Conservation (phyloP, 192 early-diverging fungal genomes). For the Coemansia sp. region DNA sequence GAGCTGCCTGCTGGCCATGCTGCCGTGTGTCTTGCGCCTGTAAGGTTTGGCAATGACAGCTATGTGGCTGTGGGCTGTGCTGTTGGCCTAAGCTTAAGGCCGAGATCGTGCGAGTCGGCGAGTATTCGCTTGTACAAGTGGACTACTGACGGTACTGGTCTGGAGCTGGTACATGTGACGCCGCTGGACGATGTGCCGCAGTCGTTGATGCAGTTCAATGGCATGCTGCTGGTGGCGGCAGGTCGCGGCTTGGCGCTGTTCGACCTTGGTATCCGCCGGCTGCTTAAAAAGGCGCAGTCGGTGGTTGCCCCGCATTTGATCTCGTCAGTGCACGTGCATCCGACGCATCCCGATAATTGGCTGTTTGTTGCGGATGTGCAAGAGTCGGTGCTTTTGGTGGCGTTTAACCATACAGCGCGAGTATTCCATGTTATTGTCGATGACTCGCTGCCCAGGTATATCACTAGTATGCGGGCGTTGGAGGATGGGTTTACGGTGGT, state of each 20-base stretch:
- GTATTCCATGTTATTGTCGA: conserved; percentile 91
- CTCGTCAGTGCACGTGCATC: conserved; percentile 66
- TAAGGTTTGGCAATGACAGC: conserved; percentile 59
- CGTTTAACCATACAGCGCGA: conserved; percentile 74
- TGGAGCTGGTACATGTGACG: conserved; percentile 91
- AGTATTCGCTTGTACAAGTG: conserved; percentile 78
- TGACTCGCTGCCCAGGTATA: conserved; percentile 87
- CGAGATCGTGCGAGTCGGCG: conserved; percentile 81
- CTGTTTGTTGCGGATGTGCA: conserved; percentile 88
- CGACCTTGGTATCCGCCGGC: conserved; percentile 85
- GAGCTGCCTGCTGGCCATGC: conserved; percentile 86
- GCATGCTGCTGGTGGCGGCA: conserved; percentile 84
- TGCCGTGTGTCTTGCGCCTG: conserved; percentile 74
- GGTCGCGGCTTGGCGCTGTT: conserved; percentile 90
- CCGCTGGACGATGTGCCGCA: conserved; percentile 82
- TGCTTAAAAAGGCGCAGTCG: conserved; percentile 89
- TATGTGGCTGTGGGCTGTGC: not conserved
- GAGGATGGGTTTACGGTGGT: conserved; percentile 93
- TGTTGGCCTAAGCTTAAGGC: not conserved
- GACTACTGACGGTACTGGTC: conserved; percentile 58
- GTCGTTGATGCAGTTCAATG: conserved; percentile 85
- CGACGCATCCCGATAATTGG: conserved; percentile 67
- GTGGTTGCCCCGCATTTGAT: conserved; percentile 65
- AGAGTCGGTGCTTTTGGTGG: conserved; percentile 82
- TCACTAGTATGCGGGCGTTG: conserved; percentile 71